These are phyloP conservation scores for Tetrastigma voinierianum DNA, from an alignment of 164 flowering plant genomes.

Conservation along the genomic window DNA sequence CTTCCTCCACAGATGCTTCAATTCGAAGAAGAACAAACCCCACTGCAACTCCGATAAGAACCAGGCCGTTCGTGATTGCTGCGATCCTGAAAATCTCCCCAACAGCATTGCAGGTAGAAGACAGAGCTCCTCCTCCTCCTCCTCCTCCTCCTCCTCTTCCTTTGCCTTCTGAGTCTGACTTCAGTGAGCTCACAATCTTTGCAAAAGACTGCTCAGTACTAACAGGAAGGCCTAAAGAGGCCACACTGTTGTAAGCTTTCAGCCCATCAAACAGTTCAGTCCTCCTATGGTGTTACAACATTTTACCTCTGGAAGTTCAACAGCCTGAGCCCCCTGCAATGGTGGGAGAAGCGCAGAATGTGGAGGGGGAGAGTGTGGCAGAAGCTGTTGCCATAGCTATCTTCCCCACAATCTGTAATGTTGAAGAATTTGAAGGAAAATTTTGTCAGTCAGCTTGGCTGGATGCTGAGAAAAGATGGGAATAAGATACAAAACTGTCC, in stretches of 20 bases:
- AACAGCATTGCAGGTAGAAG: slow-evolving; percentile 22
- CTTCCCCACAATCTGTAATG: no score
- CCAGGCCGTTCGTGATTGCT: slow-evolving; percentile 25
- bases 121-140: slow-evolving; percentile 5
- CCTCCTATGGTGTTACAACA: slow-evolving; percentile 34
- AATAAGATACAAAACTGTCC: no score
- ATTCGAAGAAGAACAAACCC: slow-evolving; percentile 44
- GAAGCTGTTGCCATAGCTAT: no score
- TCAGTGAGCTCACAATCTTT: slow-evolving; percentile 6
- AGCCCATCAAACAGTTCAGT: slow-evolving; percentile 58
- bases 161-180: neutral
- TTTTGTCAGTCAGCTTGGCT: no score
- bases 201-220: slow-evolving; percentile 15
- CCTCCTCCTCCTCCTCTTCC: no score
- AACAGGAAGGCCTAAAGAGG: slow-evolving; percentile 39
- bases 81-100: slow-evolving; percentile 41
- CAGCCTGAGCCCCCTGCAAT: no score
- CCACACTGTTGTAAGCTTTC: slow-evolving; percentile 47
- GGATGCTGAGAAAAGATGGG: no score
- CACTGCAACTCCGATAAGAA: slow-evolving; percentile 37
- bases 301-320: no score
- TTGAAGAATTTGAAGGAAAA: no score
- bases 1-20: slow-evolving; percentile 40
- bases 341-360: no score
- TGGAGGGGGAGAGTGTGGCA: no score